A percentile compares a stretch with the other conserved stretches of the same genome.
phyloP scores from a whole-genome alignment of 2,329 filamentous ascomycete genomes.

The Penicillium sp. region DNA sequence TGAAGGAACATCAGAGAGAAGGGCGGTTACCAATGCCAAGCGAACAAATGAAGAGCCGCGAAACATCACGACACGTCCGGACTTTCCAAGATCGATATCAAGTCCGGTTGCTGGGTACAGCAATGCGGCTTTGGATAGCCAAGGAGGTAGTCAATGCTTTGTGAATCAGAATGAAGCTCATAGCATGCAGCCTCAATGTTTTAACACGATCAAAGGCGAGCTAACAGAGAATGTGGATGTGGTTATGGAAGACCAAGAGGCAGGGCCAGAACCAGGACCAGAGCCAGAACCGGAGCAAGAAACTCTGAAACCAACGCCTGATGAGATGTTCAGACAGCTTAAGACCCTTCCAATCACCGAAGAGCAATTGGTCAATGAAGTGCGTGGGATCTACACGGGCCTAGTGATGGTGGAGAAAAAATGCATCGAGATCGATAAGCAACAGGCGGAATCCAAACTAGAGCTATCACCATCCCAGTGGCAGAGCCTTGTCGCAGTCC shows the following conservation, averaged over 20 bases:
- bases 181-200: not conserved
- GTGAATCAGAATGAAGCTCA: not conserved
- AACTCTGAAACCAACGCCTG: not conserved
- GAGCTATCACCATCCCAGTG: slow-evolving; percentile 66
- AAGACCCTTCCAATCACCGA: slow-evolving; percentile 71
- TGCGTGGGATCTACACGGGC: slow-evolving; percentile 66
- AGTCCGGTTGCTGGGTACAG: not conserved
- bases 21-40: not conserved
- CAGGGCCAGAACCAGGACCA: not conserved
- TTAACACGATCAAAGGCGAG: not conserved
- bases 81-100: not conserved
- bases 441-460: slow-evolving; percentile 44
- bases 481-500: slow-evolving; percentile 79
- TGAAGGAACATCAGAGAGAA: not conserved
- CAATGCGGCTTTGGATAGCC: not conserved
- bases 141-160: not conserved
- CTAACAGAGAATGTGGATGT: not conserved
- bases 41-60: not conserved
- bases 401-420: slow-evolving; percentile 85
- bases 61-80: not conserved
- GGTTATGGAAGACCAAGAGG: not conserved
- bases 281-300: too few species aligned
- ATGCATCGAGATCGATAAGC: slow-evolving; percentile 78
- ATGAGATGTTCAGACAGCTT: slow-evolving; percentile 55
- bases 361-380: slow-evolving; percentile 76